These are phyloP conservation scores for Cladosporium sphaerospermum DNA, from an alignment of 2,329 filamentous ascomycete genomes.

Conservation along the genomic window DNA sequence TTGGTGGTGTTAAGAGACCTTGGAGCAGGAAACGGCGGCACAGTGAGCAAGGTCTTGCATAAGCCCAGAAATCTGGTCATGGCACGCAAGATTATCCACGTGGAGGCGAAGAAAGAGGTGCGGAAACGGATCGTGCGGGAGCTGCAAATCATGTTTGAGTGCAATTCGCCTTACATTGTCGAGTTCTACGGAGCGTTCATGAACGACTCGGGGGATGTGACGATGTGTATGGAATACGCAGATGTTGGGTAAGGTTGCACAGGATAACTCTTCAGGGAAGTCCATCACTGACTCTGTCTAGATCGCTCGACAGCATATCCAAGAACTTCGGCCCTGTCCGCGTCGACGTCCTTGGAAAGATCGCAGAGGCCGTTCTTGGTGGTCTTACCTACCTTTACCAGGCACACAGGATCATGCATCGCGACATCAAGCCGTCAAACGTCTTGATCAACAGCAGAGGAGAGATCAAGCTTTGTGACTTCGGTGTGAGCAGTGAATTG, in stretches of 20 bases:
- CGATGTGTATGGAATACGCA: constrained; percentile 99
- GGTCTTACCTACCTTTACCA: constrained; percentile 93
- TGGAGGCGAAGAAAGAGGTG: constrained; percentile 95
- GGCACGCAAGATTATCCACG: constrained; percentile 98
- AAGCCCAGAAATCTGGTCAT: constrained; percentile 91
- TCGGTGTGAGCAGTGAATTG: constrained; percentile 95
- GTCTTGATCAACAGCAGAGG: constrained; percentile 92
- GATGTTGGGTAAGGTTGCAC: constrained; percentile 75
- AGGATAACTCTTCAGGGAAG: background rate
- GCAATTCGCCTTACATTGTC: constrained; percentile 93
- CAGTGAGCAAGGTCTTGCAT: constrained; percentile 96
- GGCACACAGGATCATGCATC: constrained; percentile 96
- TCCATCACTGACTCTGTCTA: constrained; percentile 35
- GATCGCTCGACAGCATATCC: constrained; percentile 87
- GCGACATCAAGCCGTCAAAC: constrained; percentile 98
- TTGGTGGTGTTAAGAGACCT: constrained; percentile 89
- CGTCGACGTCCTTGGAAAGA: constrained; percentile 95
- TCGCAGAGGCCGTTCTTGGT: constrained; percentile 88
- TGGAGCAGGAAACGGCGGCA: constrained; percentile 92
- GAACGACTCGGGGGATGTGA: constrained; percentile 93
- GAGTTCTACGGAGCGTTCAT: constrained; percentile 97
- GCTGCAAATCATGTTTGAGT: constrained; percentile 96
- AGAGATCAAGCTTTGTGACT: constrained; percentile 95
- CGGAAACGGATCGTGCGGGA: constrained; percentile 95
- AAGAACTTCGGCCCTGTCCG: constrained; percentile 91